Evolutionary conservation across 352 stramenopile genomes (phyloP).

Genomic region (Phytophthora pisi): DNA sequence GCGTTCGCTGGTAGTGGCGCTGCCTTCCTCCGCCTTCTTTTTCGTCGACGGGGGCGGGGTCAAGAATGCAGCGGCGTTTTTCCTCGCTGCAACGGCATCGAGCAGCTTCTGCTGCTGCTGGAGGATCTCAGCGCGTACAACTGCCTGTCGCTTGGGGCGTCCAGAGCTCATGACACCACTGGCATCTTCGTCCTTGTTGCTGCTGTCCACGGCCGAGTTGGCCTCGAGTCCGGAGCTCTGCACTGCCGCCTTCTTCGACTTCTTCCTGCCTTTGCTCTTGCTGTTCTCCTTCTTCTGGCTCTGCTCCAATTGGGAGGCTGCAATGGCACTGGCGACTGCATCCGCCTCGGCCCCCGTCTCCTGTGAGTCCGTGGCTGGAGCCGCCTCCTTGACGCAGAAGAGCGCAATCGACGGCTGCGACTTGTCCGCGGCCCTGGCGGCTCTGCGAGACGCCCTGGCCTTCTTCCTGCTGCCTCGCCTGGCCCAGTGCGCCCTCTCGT

Average conservation of each 20-base stretch:
- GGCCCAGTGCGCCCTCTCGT: slow-evolving; percentile 69
- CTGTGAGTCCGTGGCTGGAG: not conserved
- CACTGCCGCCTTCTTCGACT: slow-evolving; percentile 7
- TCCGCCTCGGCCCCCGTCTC: not conserved
- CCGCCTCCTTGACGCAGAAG: slow-evolving; percentile 53
- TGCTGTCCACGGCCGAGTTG: slow-evolving; percentile 13
- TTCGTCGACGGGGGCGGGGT: slow-evolving; percentile 39
- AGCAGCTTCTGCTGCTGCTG: slow-evolving; percentile 46
- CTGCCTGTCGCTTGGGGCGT: slow-evolving; percentile 62
- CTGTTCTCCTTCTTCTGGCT: slow-evolving; percentile 15
- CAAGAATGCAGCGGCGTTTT: slow-evolving; percentile 34
- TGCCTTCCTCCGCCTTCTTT: slow-evolving; percentile 18
- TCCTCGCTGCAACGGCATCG: slow-evolving; percentile 34
- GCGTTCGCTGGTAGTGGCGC: slow-evolving; percentile 26
- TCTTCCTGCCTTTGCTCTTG: slow-evolving; percentile 11
- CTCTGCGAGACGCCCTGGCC: slow-evolving; percentile 29
- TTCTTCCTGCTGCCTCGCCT: slow-evolving; percentile 47
- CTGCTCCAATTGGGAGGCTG: slow-evolving; percentile 13
- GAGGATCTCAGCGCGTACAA: slow-evolving; percentile 50
- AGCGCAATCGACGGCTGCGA: slow-evolving; percentile 69
- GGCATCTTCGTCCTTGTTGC: slow-evolving; percentile 6
- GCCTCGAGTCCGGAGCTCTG: slow-evolving; percentile 17
- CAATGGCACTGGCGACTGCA: slow-evolving; percentile 7
- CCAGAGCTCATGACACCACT: slow-evolving; percentile 35
- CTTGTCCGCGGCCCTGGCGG: slow-evolving; percentile 33